Conservation (phyloP, 352 stramenopile genomes). For the Globisporangium polare region DNA sequence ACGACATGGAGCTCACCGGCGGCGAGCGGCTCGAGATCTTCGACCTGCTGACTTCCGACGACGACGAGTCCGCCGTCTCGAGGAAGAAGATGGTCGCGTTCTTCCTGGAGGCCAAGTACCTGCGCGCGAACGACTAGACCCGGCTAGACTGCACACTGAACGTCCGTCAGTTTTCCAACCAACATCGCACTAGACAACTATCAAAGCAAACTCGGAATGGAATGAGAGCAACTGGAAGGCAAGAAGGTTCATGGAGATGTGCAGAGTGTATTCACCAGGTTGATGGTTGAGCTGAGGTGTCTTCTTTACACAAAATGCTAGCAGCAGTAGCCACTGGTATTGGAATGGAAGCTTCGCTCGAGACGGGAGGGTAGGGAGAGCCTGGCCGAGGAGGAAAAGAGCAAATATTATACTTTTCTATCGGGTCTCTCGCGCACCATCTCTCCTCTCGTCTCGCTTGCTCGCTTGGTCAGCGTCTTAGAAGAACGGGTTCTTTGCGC, state of each 20-base stretch:
- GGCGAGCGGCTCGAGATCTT: slow-evolving; percentile 58
- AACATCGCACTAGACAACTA: not conserved
- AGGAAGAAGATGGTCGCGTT: slow-evolving; percentile 25
- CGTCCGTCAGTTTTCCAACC: not conserved
- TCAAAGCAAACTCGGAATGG: not conserved
- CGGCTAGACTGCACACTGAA: not conserved
- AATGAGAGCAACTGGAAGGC: not conserved
- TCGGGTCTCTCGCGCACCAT: slow-evolving; percentile 1
- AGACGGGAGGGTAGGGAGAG: not conserved
- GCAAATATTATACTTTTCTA: slow-evolving; percentile 13
- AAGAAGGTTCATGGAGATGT: slow-evolving; percentile 15
- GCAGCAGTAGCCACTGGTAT: not conserved
- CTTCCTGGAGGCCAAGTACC: slow-evolving; percentile 25
- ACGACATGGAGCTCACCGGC: slow-evolving; percentile 44
- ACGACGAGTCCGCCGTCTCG: slow-evolving; percentile 24
- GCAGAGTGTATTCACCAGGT: slow-evolving; percentile 4
- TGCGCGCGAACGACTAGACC: slow-evolving; percentile 4
- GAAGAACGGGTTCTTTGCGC: slow-evolving; percentile 46
- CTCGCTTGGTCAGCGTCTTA: slow-evolving; percentile 10
- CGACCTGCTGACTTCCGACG: slow-evolving; percentile 38
- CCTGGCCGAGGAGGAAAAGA: not conserved
- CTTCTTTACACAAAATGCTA: not conserved
- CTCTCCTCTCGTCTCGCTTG: not conserved
- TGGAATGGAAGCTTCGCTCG: not conserved
- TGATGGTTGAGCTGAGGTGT: not conserved